Base-by-base conservation (phyloP, 257 asterid species). In the Scutellaria barbata region DNA sequence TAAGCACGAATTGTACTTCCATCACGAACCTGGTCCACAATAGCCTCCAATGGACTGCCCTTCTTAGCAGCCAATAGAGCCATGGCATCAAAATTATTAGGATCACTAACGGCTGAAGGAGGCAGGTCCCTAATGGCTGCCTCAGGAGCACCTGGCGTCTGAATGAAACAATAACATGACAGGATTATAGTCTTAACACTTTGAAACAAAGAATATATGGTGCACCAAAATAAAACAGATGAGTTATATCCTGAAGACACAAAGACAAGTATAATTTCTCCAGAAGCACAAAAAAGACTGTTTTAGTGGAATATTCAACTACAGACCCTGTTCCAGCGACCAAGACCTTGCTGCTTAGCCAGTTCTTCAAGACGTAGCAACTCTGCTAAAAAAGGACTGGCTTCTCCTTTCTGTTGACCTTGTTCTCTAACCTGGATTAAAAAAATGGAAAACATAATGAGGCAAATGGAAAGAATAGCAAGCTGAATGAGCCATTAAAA, bases 1-100 rank as follows among this genome's bases (percentile, higher is more conserved):
- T 89, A 89, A 37, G 85, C 96, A 66, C 96, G 96, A 65, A 94
- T 76, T 0, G 97, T 91, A 90, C 96, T 94, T 74, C 99, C 99
- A 85, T 90, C 96, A 37, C 98, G 96, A 68, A 85, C 93, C 82
- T 88, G 94, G 85, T 94, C 97, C 71, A 94, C 99, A 52, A 91
- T 76, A 72, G 96, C 99, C 77, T 94, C 95, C 89, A 94, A 74
- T n/a, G 97, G 95, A 58, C 85, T 86, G 8, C 99, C 98, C 81
- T 85, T 94, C 76, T 89, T 94, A 57, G 84, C 70, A 47, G 78
- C 83, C 84, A 89, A 80, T 35, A 94, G 84, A 43, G 89, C 96
- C 95, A 84, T 77, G 12, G 96, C 96, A 82, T 91, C 95, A 25
- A 91, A 85, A 80, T 81, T 89, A 73, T 88, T 57, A 18, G 95